These are phyloP conservation scores for Pseudonectria foliicola DNA, from an alignment of 2,329 filamentous ascomycete genomes.

Conservation along the genomic window DNA sequence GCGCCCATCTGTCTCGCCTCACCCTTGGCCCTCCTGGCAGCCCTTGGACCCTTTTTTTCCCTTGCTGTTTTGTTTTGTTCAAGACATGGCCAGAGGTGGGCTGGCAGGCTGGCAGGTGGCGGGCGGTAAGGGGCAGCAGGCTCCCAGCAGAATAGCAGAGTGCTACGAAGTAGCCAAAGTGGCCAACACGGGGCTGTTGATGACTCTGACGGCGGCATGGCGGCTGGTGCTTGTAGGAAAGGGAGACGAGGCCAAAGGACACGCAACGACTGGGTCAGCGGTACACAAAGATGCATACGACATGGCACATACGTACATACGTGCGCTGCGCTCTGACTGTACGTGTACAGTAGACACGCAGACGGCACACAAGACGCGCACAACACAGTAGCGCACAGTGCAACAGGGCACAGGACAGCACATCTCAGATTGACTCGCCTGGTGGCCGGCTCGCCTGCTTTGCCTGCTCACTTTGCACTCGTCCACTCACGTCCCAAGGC, in stretches of 20 bases:
- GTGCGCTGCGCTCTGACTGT: too few species aligned
- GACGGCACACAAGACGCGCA: too few species aligned
- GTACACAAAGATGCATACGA: slow-evolving; percentile 13
- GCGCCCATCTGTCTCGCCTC: slow-evolving; percentile 3
- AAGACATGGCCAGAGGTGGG: too few species aligned
- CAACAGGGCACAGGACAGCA: slow-evolving; percentile 13
- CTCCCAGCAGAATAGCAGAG: background rate
- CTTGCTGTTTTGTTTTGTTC: too few species aligned
- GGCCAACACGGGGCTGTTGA: slow-evolving; percentile 19
- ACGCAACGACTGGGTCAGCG: slow-evolving; percentile 2
- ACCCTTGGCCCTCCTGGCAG: background rate
- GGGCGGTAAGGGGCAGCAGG: too few species aligned
- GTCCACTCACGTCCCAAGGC: background rate
- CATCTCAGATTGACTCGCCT: background rate
- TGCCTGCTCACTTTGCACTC: too few species aligned
- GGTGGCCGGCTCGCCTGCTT: background rate
- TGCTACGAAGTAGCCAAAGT: slow-evolving; percentile 8
- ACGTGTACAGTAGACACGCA: too few species aligned
- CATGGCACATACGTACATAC: slow-evolving; percentile 4
- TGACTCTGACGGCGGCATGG: too few species aligned
- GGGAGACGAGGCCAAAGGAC: slow-evolving; percentile 7
- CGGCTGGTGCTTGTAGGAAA: slow-evolving; percentile 17
- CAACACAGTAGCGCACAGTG: too few species aligned
- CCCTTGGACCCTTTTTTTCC: too few species aligned
- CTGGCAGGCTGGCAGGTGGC: too few species aligned